Evolutionary conservation across 2,329 filamentous ascomycete species (phyloP).

Genomic region (Chaetomiaceae sp.): DNA sequence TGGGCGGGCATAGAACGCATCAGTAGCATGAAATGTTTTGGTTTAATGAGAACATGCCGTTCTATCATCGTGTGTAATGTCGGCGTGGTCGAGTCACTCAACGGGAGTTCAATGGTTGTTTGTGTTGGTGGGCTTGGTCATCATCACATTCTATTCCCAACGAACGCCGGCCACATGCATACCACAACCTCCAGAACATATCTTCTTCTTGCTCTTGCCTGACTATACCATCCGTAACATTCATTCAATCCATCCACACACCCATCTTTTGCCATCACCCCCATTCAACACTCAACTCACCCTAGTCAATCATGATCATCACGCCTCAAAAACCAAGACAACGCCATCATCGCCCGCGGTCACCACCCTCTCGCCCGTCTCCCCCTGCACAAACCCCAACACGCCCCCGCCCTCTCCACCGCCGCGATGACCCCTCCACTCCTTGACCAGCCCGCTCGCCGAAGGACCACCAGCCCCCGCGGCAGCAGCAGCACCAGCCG

Average conservation of each 20-base stretch:
- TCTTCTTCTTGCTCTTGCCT: not conserved
- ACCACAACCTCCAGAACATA: not conserved
- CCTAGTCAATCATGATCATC: not conserved
- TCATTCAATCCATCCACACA: not conserved
- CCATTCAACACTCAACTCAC: too few relatives aligned
- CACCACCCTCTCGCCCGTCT: conserved; percentile 67
- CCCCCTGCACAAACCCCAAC: conserved; percentile 81
- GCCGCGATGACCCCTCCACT: conserved; percentile 87
- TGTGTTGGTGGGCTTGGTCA: too few relatives aligned
- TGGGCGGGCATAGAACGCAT: too few relatives aligned
- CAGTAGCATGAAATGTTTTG: too few relatives aligned
- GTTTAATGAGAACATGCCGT: too few relatives aligned
- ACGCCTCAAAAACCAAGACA: conserved; percentile 60
- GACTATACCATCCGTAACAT: not conserved
- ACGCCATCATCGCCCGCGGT: conserved; percentile 87
- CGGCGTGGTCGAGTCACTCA: too few relatives aligned
- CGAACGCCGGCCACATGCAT: not conserved
- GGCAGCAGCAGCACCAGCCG: conserved; percentile 35
- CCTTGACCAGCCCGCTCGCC: conserved; percentile 64
- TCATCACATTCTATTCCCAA: not conserved
- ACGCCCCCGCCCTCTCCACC: conserved; percentile 84
- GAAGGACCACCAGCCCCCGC: conserved; percentile 42
- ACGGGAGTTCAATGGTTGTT: too few relatives aligned
- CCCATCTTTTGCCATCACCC: too few relatives aligned
- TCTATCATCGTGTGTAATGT: too few relatives aligned